Conservation (phyloP, 139 green algal species). For the Chlorella vulgaris region DNA sequence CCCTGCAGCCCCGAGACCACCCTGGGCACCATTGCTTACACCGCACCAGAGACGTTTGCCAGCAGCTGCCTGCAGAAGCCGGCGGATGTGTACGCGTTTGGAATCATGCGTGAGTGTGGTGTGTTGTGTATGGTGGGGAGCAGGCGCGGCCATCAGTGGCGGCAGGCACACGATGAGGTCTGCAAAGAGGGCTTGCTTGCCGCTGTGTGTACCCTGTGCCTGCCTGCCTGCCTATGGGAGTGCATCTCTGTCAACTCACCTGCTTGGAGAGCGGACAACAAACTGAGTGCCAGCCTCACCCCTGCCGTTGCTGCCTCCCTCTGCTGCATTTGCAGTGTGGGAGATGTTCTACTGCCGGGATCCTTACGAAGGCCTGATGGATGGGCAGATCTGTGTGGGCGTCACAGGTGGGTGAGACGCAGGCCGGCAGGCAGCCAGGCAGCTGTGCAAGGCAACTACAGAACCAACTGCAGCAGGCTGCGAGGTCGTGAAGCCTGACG, state of each 20-base stretch:
- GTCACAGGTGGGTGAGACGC: slow-evolving; percentile 6
- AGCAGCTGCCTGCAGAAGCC: not conserved
- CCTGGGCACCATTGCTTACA: slow-evolving; percentile 59
- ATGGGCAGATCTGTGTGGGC: slow-evolving; percentile 36
- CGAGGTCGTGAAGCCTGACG: too few species aligned
- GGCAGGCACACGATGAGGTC: too few species aligned
- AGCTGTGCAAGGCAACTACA: too few species aligned
- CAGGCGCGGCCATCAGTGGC: too few species aligned
- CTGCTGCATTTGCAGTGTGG: slow-evolving; percentile 29
- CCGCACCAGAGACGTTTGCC: slow-evolving; percentile 53
- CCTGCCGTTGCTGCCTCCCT: not conserved
- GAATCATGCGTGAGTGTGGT: slow-evolving; percentile 43
- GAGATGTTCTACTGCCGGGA: slow-evolving; percentile 44
- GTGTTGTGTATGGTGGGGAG: not conserved
- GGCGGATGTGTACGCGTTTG: slow-evolving; percentile 56
- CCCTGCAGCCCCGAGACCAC: not conserved
- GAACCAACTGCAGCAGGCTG: too few species aligned
- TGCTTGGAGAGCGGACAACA: too few species aligned
- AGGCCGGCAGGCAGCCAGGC: too few species aligned
- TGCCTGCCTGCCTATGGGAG: too few species aligned
- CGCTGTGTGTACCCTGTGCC: too few species aligned
- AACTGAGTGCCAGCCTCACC: too few species aligned
- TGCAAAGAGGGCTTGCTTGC: not conserved
- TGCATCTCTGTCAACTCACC: too few species aligned
- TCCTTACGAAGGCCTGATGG: slow-evolving; percentile 31